These are phyloP conservation scores for Ceratobasidium sp. DNA, from an alignment of 1,284 basidiomycete species.

Conservation along the genomic window DNA sequence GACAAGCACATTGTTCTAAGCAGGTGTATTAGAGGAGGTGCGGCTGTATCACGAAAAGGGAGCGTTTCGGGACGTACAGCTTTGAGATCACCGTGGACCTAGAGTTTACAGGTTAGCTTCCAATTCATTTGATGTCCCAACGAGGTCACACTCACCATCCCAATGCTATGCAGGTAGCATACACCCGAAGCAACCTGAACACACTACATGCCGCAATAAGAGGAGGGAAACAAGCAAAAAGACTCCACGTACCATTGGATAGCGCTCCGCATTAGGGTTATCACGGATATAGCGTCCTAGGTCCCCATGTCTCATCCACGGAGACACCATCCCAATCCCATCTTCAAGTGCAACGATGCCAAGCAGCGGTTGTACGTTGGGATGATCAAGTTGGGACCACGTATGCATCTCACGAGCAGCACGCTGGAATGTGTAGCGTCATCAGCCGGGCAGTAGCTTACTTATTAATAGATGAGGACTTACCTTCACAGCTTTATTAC, in stretches of 20 bases:
- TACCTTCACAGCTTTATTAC: too few species aligned
- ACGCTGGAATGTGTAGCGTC: too few species aligned
- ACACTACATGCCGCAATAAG: background rate
- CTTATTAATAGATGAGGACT: too few species aligned
- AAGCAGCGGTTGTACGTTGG: background rate
- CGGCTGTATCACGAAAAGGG: too few species aligned
- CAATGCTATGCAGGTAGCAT: background rate
- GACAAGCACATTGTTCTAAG: too few species aligned
- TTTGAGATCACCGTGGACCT: slow-evolving; percentile 6
- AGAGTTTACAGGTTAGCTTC: too few species aligned
- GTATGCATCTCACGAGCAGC: slow-evolving; percentile 4
- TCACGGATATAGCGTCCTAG: background rate
- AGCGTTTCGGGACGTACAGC: too few species aligned
- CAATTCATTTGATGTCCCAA: background rate
- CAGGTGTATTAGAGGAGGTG: too few species aligned
- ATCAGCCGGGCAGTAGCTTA: too few species aligned
- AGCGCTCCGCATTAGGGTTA: slow-evolving; percentile 4
- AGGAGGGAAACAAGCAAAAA: background rate
- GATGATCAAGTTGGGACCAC: slow-evolving; percentile 6
- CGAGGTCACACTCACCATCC: background rate
- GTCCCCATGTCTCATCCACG: slow-evolving; percentile 12
- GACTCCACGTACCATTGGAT: background rate
- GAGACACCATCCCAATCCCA: slow-evolving; percentile 4
- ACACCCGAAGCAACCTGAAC: background rate
- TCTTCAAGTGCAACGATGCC: background rate